A percentile compares a stretch with the other conserved stretches of the same genome.
Evolutionary conservation across 2,329 filamentous ascomycete species (phyloP).

Genomic region (Chaetomiaceae sp.): DNA sequence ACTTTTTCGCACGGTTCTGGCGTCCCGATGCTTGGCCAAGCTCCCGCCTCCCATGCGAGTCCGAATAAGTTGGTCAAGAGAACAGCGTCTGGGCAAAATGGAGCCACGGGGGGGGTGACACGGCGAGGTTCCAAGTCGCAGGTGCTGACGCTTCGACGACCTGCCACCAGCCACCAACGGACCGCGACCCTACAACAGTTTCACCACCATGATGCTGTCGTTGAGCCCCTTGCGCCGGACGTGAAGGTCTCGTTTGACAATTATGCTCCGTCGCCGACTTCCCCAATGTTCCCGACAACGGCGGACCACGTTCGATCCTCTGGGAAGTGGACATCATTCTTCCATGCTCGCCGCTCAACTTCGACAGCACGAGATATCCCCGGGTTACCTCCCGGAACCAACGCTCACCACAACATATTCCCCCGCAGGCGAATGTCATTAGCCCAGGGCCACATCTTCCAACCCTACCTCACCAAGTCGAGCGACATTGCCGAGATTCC

Average conservation of each 20-base stretch:
- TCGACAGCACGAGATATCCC: constrained; percentile 27
- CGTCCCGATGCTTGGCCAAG: constrained; percentile 54
- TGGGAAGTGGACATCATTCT: constrained; percentile 51
- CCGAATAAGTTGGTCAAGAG: constrained; percentile 79
- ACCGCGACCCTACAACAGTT: constrained; percentile 63
- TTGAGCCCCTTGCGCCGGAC: constrained; percentile 17
- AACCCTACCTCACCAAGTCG: constrained; percentile 36
- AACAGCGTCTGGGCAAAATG: constrained; percentile 50
- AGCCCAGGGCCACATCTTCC: constrained; percentile 23
- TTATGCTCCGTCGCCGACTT: constrained; percentile 24
- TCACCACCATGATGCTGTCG: constrained; percentile 24
- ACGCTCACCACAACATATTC: constrained; percentile 31
- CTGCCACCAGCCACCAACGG: constrained; percentile 74
- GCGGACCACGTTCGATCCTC: constrained; percentile 13
- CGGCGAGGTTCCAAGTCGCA: constrained; percentile 54
- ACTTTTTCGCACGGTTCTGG: constrained; percentile 62
- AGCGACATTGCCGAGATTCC: constrained; percentile 23
- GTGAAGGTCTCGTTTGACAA: constrained; percentile 34
- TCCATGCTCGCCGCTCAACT: constrained; percentile 41
- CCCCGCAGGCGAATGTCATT: constrained; percentile 31
- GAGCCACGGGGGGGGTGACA: constrained; percentile 38
- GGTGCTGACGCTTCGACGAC: constrained; percentile 62
- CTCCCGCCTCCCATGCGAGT: constrained; percentile 42
- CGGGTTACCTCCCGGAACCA: constrained; percentile 29
- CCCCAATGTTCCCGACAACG: not conserved